phyloP scores from a whole-genome alignment of 1,139 yeast genomes.

The Groenewaldozyma auringiensis region DNA sequence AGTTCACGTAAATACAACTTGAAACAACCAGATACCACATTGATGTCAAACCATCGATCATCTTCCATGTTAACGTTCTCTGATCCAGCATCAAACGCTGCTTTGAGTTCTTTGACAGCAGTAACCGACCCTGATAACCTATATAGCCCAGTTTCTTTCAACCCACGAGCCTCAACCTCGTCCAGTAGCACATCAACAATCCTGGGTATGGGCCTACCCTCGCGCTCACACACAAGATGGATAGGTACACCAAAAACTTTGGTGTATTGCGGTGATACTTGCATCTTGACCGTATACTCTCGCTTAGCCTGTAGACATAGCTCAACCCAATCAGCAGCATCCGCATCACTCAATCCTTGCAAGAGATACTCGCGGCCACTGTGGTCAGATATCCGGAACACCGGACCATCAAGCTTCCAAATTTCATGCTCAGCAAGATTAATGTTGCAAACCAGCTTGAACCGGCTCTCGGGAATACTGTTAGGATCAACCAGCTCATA shows the following conservation, averaged over 20 bases:
- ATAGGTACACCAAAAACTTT: slow-evolving; percentile 88
- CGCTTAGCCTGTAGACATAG: slow-evolving; percentile 36
- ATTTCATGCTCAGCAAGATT: slow-evolving; percentile 42
- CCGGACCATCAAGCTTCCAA: slow-evolving; percentile 16
- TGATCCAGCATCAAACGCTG: slow-evolving; percentile 66
- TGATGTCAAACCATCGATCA: slow-evolving; percentile 69
- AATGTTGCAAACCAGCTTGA: slow-evolving; percentile 52
- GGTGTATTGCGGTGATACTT: slow-evolving; percentile 26
- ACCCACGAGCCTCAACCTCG: slow-evolving; percentile 75
- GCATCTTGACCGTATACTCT: slow-evolving; percentile 27
- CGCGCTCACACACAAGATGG: slow-evolving; percentile 65
- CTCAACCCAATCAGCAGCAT: slow-evolving; percentile 70
- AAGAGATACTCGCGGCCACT: slow-evolving; percentile 53
- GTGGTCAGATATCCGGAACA: slow-evolving; percentile 57
- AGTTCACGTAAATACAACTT: slow-evolving; percentile 79
- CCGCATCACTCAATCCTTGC: slow-evolving; percentile 60
- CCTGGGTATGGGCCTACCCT: slow-evolving; percentile 52
- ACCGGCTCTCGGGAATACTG: slow-evolving; percentile 37
- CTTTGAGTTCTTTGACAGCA: slow-evolving; percentile 61
- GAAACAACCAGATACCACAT: slow-evolving; percentile 84
- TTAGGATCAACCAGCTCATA: slow-evolving; percentile 54
- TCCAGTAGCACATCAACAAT: slow-evolving; percentile 57
- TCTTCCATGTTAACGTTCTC: slow-evolving; percentile 53
- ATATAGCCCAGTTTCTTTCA: slow-evolving; percentile 87
- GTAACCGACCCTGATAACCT: slow-evolving; percentile 87